Evolutionary conservation across 1,284 basidiomycete species (phyloP), one percentile per base, ranked within the genome.

Genomic region (Ceratobasidium theobromae): DNA sequence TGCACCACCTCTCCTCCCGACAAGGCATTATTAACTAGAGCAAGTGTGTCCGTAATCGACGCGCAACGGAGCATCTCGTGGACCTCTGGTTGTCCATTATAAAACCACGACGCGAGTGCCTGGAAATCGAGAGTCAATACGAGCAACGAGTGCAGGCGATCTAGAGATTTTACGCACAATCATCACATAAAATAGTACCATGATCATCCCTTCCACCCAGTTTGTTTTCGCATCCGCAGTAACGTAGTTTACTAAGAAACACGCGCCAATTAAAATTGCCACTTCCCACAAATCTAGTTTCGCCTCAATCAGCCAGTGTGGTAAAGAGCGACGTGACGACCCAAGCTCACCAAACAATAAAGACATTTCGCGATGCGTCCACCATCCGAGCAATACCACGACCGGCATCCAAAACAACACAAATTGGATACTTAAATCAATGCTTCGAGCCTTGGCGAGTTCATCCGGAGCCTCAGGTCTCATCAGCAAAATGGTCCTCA

Each of bases 181-280:
- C 78, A 82, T 82, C 30, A 76, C 57, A 69, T 88, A 88, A 74
- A 87, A 86, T 1, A 81, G 71, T 32, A 87, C 76, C 80, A 88
- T 80, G 41, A 83, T 80, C 51, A 80, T 74, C 1, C 86, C 85
- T 76, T 86, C 83, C 1, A 80, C 82, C 84, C 85, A 87, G 72
- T 87, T 88, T 0, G 86, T 88, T 75, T 87, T 86, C 5, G 83
- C 77, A 72, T 88, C 86, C 0, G 84, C 82, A 1, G 86, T 87
- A 48, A 88, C 83, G 72, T 86, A 86, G 75, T 87, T 89, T 48
- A 88, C 86, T 45, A 88, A 76, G 77, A 88, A 87, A 71, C 83
- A 85, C 0, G 84, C 79, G 0, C 81, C 84, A 14, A 88, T 74
- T 23, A 87, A 74, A 27, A 85, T 72, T 1, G 82, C 81, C 1